Evolutionary conservation across 306 rosid genomes (phyloP).

Genomic region (Fragaria iinumae): DNA sequence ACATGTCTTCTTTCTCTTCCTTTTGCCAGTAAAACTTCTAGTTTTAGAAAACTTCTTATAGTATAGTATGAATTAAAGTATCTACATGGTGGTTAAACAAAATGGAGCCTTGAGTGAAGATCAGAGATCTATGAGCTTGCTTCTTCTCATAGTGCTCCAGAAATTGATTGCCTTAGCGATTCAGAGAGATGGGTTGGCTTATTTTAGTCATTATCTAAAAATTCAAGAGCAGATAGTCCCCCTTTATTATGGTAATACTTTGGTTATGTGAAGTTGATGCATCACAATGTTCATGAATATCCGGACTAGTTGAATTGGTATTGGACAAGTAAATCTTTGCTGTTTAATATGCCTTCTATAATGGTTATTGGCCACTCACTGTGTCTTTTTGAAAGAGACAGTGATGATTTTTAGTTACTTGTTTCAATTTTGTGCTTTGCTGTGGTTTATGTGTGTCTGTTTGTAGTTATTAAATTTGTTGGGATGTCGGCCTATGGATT

Average conservation of each 20-base stretch:
- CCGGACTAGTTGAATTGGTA: neutral
- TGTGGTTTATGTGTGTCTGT: neutral
- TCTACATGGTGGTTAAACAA: neutral
- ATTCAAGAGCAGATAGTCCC: neutral
- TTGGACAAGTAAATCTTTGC: neutral
- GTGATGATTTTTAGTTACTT: neutral
- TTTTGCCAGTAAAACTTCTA: neutral
- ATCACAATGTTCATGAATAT: neutral
- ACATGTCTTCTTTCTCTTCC: neutral
- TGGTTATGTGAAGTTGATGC: neutral
- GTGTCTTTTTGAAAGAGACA: neutral
- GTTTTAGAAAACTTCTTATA: neutral
- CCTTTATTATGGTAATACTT: neutral
- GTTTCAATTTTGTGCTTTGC: neutral
- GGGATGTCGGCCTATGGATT: slow-evolving; percentile 23
- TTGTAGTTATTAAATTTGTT: slow-evolving; percentile 9
- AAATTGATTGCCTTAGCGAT: slow-evolving; percentile 34
- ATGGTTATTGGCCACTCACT: neutral
- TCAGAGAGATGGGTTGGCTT: slow-evolving; percentile 19
- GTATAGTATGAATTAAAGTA: neutral
- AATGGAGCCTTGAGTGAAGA: slow-evolving; percentile 62
- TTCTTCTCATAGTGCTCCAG: slow-evolving; percentile 60
- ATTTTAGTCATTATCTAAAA: neutral
- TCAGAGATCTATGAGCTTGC: slow-evolving; percentile 40
- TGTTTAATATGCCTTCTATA: neutral